Percentiles rank a stretch among this genome's conserved stretches.
phyloP scores from a whole-genome alignment of 169 alveolate species.

The Babesia caballi region DNA sequence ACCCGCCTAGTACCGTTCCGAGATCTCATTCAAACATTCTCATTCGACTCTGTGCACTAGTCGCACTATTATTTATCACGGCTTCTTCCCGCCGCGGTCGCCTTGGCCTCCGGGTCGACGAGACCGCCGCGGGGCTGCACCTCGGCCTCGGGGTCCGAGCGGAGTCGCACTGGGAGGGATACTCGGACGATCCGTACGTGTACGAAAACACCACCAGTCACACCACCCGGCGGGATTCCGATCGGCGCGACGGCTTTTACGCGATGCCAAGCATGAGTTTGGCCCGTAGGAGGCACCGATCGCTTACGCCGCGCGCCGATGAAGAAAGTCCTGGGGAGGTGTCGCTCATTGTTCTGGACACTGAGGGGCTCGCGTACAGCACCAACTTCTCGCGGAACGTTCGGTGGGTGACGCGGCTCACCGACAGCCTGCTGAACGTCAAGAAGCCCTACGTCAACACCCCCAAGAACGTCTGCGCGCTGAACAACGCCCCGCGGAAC shows the following conservation, averaged over 20 bases:
- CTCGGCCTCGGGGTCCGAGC: no score
- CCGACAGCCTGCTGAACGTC: conserved; percentile 48
- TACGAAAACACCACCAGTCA: no score
- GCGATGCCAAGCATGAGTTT: conserved; percentile 3
- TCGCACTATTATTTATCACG: no score
- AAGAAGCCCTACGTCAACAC: conserved; percentile 30
- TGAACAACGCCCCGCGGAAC: conserved; percentile 13
- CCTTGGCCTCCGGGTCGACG: no score
- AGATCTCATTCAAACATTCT: no score
- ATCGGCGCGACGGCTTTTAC: not conserved
- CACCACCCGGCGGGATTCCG: no score
- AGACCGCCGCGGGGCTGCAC: no score
- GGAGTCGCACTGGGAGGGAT: no score
- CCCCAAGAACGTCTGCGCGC: conserved; percentile 13
- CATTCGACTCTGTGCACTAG: no score
- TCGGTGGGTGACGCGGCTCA: conserved; percentile 54
- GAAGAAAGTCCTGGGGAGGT: conserved; percentile 12
- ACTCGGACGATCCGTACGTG: no score
- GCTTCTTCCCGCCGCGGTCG: no score
- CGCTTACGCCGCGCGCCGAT: not conserved
- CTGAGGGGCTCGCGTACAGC: conserved; percentile 59
- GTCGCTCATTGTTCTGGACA: conserved; percentile 51
- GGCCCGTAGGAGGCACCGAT: not conserved
- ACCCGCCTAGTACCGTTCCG: no score
- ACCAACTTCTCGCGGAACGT: conserved; percentile 38